Evolutionary conservation across 345 rosid genomes (phyloP).

Genomic region (Angophora floribunda): DNA sequence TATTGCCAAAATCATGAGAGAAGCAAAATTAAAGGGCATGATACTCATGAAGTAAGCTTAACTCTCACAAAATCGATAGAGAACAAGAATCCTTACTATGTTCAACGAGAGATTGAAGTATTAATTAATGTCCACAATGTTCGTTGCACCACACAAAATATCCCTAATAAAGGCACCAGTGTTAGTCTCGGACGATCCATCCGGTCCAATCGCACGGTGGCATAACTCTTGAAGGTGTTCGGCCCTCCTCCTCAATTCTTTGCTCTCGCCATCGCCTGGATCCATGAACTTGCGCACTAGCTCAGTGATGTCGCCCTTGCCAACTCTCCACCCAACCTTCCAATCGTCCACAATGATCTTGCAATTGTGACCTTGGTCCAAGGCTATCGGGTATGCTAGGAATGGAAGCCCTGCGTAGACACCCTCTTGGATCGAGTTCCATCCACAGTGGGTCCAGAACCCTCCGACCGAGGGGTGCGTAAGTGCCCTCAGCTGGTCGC

Average conservation of each 20-base stretch:
- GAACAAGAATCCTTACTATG: background rate
- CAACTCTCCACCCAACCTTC: constrained; percentile 29
- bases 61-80: background rate
- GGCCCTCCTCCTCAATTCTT: constrained; percentile 9
- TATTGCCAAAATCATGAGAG: background rate
- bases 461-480: constrained; percentile 28
- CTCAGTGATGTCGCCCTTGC: constrained; percentile 3
- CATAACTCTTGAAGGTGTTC: constrained; percentile 1
- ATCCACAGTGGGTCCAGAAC: constrained; percentile 44
- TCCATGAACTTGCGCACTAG: constrained; percentile 13
- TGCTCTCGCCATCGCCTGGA: background rate
- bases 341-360: constrained; percentile 25
- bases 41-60: background rate
- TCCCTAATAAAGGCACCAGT: background rate
- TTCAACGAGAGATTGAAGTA: background rate
- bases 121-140: background rate
- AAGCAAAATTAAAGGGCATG: background rate
- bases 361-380: constrained; percentile 24
- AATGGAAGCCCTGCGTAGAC: constrained; percentile 28
- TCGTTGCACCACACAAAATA: background rate
- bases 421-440: constrained; percentile 29
- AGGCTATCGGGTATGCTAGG: constrained; percentile 21
- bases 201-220: constrained; percentile 1
- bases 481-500: constrained; percentile 25
- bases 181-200: constrained; percentile 5